Conservation (phyloP, 2,329 filamentous ascomycete species). For the Botrytis hyacinthi region DNA sequence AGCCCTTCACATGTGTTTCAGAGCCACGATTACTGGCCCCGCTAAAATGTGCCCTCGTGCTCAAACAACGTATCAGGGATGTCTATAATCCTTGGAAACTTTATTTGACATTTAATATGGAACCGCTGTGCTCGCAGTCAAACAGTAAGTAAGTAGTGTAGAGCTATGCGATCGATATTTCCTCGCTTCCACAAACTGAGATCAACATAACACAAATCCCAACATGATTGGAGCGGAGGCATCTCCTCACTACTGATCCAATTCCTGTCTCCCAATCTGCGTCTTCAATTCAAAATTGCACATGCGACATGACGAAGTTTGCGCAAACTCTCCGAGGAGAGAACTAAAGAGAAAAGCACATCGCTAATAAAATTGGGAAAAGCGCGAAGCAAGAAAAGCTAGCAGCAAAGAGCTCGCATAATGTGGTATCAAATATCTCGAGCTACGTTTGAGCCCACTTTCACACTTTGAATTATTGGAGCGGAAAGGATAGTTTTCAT, state of each 20-base stretch:
- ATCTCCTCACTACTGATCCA: not conserved
- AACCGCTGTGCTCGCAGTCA: not conserved
- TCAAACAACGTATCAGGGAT: not conserved
- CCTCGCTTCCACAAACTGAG: not conserved
- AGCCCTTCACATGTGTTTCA: not conserved
- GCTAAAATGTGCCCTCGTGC: not conserved
- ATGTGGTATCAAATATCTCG: not conserved
- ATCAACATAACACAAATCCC: not conserved
- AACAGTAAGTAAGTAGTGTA: not conserved
- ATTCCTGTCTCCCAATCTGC: not conserved
- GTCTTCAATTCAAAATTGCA: not conserved
- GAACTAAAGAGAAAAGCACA: not conserved
- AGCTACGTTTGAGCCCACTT: not conserved
- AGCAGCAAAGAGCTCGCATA: not conserved
- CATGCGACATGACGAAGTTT: not conserved
- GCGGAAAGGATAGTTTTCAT: not conserved
- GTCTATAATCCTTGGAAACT: not conserved
- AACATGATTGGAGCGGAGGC: not conserved
- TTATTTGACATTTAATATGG: not conserved
- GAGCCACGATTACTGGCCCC: not conserved
- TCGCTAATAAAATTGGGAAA: not conserved
- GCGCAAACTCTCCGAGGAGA: not conserved
- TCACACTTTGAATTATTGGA: not conserved
- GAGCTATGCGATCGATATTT: not conserved
- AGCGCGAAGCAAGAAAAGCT: not conserved